Conservation (phyloP, 176 grass and related monocot species). For the Zea luxurians region DNA sequence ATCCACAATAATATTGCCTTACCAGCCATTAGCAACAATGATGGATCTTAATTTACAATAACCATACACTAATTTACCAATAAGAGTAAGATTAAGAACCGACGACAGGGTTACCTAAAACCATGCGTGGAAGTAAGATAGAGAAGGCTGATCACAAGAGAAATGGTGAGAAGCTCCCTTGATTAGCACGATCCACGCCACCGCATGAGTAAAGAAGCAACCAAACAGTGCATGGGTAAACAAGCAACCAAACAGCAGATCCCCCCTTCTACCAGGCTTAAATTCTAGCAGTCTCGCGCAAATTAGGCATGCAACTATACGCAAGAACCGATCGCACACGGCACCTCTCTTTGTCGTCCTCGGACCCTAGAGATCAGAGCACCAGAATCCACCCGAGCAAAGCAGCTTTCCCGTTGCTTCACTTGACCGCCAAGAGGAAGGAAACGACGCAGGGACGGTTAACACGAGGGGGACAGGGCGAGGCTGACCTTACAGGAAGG, state of each 20-base stretch:
- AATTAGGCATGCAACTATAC: not conserved
- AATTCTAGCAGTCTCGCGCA: not conserved
- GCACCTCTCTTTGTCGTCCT: not conserved
- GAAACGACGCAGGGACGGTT: not conserved
- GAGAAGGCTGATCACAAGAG: constrained; percentile 11
- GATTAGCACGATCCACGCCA: not conserved
- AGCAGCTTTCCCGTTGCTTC: not conserved
- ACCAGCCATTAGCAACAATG: not conserved
- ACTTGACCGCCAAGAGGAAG: not conserved
- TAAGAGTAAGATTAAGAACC: not conserved
- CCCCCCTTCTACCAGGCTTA: not conserved
- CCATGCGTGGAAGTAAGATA: not conserved
- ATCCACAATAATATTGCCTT: not conserved
- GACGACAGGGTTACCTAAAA: not conserved
- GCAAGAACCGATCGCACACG: not conserved
- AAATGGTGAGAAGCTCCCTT: not conserved
- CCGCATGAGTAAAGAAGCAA: not conserved
- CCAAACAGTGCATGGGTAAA: not conserved
- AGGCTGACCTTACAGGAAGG: constrained; percentile 22
- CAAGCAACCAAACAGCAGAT: not conserved
- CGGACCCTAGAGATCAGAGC: not conserved
- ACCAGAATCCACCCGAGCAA: not conserved
- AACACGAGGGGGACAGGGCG: not conserved
- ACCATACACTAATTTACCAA: not conserved
- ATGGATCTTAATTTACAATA: not conserved